Base-by-base conservation (phyloP, 1,284 basidiomycete genomes). In the Cutaneotrichosporon sp. region DNA sequence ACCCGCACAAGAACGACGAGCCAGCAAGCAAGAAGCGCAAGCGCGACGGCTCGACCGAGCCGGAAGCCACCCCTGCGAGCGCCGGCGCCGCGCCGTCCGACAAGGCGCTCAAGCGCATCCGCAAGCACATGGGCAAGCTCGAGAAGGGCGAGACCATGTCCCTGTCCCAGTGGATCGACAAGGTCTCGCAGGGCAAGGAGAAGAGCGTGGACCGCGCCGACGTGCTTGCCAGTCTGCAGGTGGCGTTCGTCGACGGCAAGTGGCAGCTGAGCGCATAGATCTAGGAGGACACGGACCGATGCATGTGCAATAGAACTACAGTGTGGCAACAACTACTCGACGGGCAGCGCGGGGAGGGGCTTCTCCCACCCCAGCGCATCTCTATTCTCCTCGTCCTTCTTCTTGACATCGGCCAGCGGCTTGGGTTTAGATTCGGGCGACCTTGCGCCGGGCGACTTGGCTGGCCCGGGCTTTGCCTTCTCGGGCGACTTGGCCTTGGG, bases 1-100 rank as follows among this genome's bases (percentile, higher is more conserved):
- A 67, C 31, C 16, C 46, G 25, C n/a, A 6, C 7, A 50, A 45
- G 9, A 54, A 24, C 13, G 59, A 16, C 3, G 38, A 18, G 45
- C 59, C 70, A 6, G 25, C 58, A 14, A 66, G 52, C 55, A 78
- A 78, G 70, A 77, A 75, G 64, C 67, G 75, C 10, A 77, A 77
- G 59, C 62, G 67, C 38, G 70, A 69, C 14, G 66, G 45, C 25
- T 24, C 54, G 20, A 14, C 22, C n/a, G n/a, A n/a, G n/a, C n/a
- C n/a, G n/a, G n/a, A n/a, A n/a, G n/a, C n/a, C n/a, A n/a, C n/a
- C n/a, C n/a, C 60, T 9, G n/a, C 22, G n/a, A n/a, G n/a, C n/a
- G 22, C 11, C 52, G 14, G 22, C 20, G 8, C 53, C 6, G 42
- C 55, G 3, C 55, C 54, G 4, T 56, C 64, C 4, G 67, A 65